Percentiles rank a stretch among this genome's conserved stretches.
These are phyloP conservation scores for Zymoseptoria brevis DNA, from an alignment of 2,329 filamentous ascomycete species.

Conservation along the genomic window DNA sequence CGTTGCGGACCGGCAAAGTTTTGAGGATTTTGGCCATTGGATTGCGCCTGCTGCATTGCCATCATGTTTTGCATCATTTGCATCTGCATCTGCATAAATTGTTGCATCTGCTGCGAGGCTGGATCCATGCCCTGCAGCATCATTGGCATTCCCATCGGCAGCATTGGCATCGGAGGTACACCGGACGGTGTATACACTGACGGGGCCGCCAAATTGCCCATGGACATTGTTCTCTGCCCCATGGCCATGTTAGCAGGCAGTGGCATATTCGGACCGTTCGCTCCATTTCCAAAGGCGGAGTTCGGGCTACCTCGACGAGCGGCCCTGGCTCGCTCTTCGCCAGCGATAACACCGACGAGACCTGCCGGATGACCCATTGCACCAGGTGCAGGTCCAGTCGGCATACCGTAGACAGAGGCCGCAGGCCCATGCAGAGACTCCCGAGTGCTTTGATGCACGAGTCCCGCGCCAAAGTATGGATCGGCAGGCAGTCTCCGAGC, in stretches of 20 bases:
- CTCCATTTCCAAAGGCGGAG: constrained; percentile 28
- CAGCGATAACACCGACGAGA: constrained; percentile 79
- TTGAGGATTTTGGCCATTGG: constrained; percentile 15
- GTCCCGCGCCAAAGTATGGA: constrained; percentile 71
- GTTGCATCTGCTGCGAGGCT: constrained; percentile 28
- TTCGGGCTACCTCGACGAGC: constrained; percentile 72
- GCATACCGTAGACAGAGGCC: constrained; percentile 30
- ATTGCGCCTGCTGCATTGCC: constrained; percentile 29
- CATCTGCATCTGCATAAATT: constrained; percentile 34
- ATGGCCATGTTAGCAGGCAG: constrained; percentile 25
- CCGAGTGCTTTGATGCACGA: constrained; percentile 63
- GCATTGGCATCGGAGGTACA: constrained; percentile 17
- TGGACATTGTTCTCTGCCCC: constrained; percentile 26
- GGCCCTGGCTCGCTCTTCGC: constrained; percentile 70
- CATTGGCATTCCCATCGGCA: constrained; percentile 20
- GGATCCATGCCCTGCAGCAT: constrained; percentile 22
- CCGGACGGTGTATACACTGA: constrained; percentile 21
- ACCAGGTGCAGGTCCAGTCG: constrained; percentile 9
- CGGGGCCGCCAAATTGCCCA: constrained; percentile 25
- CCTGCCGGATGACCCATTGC: constrained; percentile 57
- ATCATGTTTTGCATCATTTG: constrained; percentile 35
- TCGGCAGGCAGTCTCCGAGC: constrained; percentile 75
- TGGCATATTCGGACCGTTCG: constrained; percentile 13
- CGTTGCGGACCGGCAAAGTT: constrained; percentile 15
- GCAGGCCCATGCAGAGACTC: constrained; percentile 55